phyloP scores from a whole-genome alignment of 768 basidiomycete species.

The Glaciozyma martinii region DNA sequence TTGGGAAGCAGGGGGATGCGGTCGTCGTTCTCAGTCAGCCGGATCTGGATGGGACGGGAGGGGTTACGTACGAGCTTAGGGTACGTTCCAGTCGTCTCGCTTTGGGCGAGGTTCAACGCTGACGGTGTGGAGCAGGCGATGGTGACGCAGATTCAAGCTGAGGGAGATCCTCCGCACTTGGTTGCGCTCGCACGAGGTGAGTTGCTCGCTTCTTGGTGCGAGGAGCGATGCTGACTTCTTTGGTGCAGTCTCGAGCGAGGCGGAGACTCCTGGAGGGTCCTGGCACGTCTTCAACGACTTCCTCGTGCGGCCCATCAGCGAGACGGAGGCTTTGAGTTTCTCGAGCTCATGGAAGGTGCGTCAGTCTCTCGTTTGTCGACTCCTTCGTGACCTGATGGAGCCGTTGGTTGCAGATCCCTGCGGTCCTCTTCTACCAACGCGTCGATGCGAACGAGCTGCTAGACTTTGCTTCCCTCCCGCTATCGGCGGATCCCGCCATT shows the following conservation, averaged over 20 bases:
- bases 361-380: background rate
- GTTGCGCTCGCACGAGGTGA: constrained; percentile 66
- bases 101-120: background rate
- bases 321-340: constrained; percentile 80
- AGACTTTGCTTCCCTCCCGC: constrained; percentile 58
- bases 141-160: constrained; percentile 66
- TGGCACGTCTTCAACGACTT: constrained; percentile 99
- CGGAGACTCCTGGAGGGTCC: constrained; percentile 46
- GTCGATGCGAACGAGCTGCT: constrained; percentile 52
- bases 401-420: constrained; percentile 53
- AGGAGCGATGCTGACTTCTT: background rate
- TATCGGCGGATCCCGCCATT: constrained; percentile 61
- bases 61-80: constrained; percentile 59
- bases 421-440: constrained; percentile 83
- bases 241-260: constrained; percentile 31
- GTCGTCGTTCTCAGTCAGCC: constrained; percentile 51
- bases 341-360: constrained; percentile 84
- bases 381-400: background rate
- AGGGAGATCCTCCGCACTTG: constrained; percentile 67
- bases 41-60: constrained; percentile 48
- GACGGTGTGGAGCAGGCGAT: constrained; percentile 50
- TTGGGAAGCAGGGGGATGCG: constrained; percentile 22
- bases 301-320: constrained; percentile 68
- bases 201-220: background rate
- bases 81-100: constrained; percentile 47